Conservation (phyloP, 2,329 filamentous ascomycete species). For the Trichoderma sp. region DNA sequence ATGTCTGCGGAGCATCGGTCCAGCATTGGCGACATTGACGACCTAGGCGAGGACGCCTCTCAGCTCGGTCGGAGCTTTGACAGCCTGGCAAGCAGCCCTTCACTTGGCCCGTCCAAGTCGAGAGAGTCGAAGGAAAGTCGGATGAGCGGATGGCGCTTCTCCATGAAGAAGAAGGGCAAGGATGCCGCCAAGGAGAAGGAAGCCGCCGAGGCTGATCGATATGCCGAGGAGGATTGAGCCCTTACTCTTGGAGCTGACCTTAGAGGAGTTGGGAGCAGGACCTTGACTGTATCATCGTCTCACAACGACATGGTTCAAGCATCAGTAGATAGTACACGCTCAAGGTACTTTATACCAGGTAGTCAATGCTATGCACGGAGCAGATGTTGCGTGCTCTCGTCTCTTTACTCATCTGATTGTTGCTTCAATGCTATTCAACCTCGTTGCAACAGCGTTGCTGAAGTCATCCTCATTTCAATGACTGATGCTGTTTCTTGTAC, state of each 20-base stretch:
- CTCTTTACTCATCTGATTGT: no score
- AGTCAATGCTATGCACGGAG: slow-evolving; percentile 11
- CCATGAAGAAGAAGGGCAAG: slow-evolving; percentile 63
- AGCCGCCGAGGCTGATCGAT: slow-evolving; percentile 54
- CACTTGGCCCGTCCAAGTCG: slow-evolving; percentile 54
- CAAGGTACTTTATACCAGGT: background rate
- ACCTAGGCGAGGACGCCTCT: slow-evolving; percentile 50
- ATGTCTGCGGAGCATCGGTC: slow-evolving; percentile 56
- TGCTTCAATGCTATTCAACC: no score
- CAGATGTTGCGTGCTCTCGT: background rate
- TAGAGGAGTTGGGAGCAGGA: background rate
- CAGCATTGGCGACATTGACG: slow-evolving; percentile 60
- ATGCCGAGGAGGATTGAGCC: slow-evolving; percentile 38
- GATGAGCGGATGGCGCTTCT: slow-evolving; percentile 57
- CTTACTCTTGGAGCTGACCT: background rate
- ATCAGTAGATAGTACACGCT: background rate
- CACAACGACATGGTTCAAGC: background rate
- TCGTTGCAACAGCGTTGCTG: no score
- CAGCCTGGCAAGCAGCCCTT: slow-evolving; percentile 59
- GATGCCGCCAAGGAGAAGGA: slow-evolving; percentile 53
- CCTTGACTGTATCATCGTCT: background rate
- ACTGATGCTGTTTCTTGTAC: background rate
- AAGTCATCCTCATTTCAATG: no score
- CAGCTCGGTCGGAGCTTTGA: slow-evolving; percentile 56
- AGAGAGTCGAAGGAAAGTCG: slow-evolving; percentile 52